phyloP scores from a whole-genome alignment of 345 rosid species.

The Hevea brasiliensis region DNA sequence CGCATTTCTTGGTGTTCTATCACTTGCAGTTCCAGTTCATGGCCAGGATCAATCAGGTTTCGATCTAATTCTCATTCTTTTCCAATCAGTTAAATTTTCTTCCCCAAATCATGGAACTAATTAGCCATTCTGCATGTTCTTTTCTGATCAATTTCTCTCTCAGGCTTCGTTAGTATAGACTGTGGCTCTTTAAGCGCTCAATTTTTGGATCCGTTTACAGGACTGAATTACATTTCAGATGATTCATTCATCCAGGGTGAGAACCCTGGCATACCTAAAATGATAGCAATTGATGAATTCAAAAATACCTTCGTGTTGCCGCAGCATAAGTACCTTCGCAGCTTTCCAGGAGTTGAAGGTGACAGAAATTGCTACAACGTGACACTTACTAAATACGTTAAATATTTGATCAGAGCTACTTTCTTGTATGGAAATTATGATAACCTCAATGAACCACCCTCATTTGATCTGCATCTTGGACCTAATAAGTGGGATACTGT shows the following conservation, averaged over 20 bases:
- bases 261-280: slow-evolving; percentile 27
- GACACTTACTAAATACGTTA: slow-evolving; percentile 4
- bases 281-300: background rate
- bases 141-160: too few relatives aligned
- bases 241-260: slow-evolving; percentile 26
- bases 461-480: slow-evolving; percentile 52
- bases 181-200: slow-evolving; percentile 33
- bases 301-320: background rate
- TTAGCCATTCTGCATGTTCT: background rate
- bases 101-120: background rate
- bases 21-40: background rate
- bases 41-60: slow-evolving; percentile 8
- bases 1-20: background rate
- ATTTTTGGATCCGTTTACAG: slow-evolving; percentile 29
- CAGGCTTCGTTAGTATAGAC: slow-evolving; percentile 43
- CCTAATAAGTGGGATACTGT: slow-evolving; percentile 45
- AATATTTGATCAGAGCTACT: slow-evolving; percentile 55
- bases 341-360: slow-evolving; percentile 40
- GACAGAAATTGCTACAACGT: slow-evolving; percentile 36
- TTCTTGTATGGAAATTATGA: too few relatives aligned
- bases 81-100: background rate
- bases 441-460: slow-evolving; percentile 20
- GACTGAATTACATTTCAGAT: slow-evolving; percentile 43
- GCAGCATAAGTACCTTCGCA: slow-evolving; percentile 25
- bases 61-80: background rate